Base-by-base conservation (phyloP, 306 rosid genomes). In the Cajanus cajan region DNA sequence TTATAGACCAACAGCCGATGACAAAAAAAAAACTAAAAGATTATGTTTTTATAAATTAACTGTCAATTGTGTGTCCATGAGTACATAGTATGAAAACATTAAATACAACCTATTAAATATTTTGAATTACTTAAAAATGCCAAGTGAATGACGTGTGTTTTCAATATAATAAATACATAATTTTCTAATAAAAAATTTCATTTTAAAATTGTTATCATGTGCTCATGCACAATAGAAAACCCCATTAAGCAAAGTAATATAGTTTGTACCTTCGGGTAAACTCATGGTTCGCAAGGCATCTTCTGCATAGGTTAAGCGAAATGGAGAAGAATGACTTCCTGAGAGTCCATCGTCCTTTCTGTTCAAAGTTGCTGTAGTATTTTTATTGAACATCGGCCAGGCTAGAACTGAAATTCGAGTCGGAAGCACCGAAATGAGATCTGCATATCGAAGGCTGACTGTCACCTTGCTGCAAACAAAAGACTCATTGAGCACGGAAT, bases 241-340 rank as follows among this genome's bases (percentile, higher is more conserved):
- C 1, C 3, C 18, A 50, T 50, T 59, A 77, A 68, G 81, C 28
- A 22, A 78, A 75, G 65, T 41, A 52, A 84, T 82, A 58, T 22
- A 74, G 43, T 50, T 62, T 70, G 45, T 77, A 91, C 99, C 99
- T 93, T 88, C 96, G 4, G 92, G 97, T 75, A 91, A 84, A 88
- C 99, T 96, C 94, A 83, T 85, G 69, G 86, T 87, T 83, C 88
- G 89, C 57, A 96, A 84, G 81, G 99, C 97, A 65, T 91, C 97
- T 84, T 96, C 99, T 7, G 98, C 99, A 65, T 93, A 93, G 25
- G 90, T 70, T 63, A 96, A 81, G 62, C 92, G 95, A 63, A 90
- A 55, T 39, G 98, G 96, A 45, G 83, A 52, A 48, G 85, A 71
- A 66, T 81, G 90, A 82, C 80, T 81, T 73, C 82, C 88, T 39